A percentile compares a stretch with the other conserved stretches of the same genome.
Evolutionary conservation across 805 yeast genomes (phyloP).

Genomic region (Zygotorulaspora chibaensis): DNA sequence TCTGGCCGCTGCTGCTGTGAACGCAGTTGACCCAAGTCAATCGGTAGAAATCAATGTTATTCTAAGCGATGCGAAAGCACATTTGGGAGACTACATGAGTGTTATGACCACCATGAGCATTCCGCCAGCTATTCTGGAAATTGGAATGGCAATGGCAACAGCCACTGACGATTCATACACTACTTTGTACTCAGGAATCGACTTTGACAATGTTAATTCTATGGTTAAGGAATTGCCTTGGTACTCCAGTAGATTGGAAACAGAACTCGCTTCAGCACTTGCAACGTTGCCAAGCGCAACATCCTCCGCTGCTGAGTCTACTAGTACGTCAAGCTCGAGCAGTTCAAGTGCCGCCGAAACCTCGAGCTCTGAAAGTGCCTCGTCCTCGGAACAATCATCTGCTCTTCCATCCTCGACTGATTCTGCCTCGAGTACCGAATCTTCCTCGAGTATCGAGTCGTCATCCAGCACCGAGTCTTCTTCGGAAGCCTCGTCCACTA

Average conservation of each 20-base stretch:
- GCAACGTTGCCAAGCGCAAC: slow-evolving; percentile 1
- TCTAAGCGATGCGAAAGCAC: slow-evolving; percentile 21
- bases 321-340: slow-evolving; percentile 5
- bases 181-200: slow-evolving; percentile 29
- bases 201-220: slow-evolving; percentile 30
- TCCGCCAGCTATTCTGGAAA: slow-evolving; percentile 23
- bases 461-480: neutral
- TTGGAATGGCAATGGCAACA: slow-evolving; percentile 29
- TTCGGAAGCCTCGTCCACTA: neutral
- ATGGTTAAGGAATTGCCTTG: slow-evolving; percentile 36
- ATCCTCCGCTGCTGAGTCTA: slow-evolving; percentile 8
- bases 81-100: slow-evolving; percentile 21
- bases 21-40: slow-evolving; percentile 18
- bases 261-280: slow-evolving; percentile 19
- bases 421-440: neutral
- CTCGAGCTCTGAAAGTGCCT: no score
- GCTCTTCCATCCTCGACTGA: no score
- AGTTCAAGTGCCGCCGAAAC: no score
- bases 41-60: slow-evolving; percentile 25
- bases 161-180: slow-evolving; percentile 36
- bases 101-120: slow-evolving; percentile 14
- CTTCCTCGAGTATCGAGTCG: neutral
- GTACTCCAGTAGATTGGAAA: slow-evolving; percentile 31
- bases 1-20: slow-evolving; percentile 20
- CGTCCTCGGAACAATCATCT: no score